These are phyloP conservation scores for Ceratobasidium papillatum DNA, from an alignment of 1,284 basidiomycete genomes.

Conservation along the genomic window DNA sequence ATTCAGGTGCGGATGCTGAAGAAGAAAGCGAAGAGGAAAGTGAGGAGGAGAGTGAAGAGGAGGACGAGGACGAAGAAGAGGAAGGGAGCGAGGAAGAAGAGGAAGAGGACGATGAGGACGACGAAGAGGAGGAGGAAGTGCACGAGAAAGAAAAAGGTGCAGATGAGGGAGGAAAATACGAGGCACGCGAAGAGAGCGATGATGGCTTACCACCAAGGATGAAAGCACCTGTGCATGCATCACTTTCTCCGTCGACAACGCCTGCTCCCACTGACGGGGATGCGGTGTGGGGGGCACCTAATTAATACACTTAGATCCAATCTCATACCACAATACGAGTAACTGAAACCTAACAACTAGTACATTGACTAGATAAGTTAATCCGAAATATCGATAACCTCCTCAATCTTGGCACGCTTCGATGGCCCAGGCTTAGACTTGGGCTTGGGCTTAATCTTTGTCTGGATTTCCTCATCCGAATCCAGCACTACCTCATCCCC, in stretches of 20 bases:
- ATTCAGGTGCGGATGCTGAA: slow-evolving; percentile 53
- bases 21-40: slow-evolving; percentile 44
- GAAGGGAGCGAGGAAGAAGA: slow-evolving; percentile 19
- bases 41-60: slow-evolving; percentile 37
- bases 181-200: neutral
- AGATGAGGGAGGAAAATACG: slow-evolving; percentile 35
- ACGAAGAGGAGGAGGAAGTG: slow-evolving; percentile 14
- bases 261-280: neutral
- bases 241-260: neutral
- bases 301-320: neutral
- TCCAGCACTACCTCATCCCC: slow-evolving; percentile 63
- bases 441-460: slow-evolving; percentile 62
- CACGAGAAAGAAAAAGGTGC: slow-evolving; percentile 40
- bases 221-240: neutral
- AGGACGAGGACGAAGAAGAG: slow-evolving; percentile 40
- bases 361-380: slow-evolving; percentile 45
- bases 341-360: neutral
- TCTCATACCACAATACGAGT: neutral
- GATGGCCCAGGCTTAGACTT: slow-evolving; percentile 61
- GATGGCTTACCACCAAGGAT: slow-evolving; percentile 22
- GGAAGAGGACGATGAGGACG: neutral
- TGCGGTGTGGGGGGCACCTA: slow-evolving; percentile 15
- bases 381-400: slow-evolving; percentile 64
- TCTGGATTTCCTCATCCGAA: slow-evolving; percentile 66
- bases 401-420: slow-evolving; percentile 45